Percentiles rank a stretch among this genome's conserved stretches.
phyloP scores from a whole-genome alignment of 1,139 yeast genomes.

The Yamadazyma trypodendri region DNA sequence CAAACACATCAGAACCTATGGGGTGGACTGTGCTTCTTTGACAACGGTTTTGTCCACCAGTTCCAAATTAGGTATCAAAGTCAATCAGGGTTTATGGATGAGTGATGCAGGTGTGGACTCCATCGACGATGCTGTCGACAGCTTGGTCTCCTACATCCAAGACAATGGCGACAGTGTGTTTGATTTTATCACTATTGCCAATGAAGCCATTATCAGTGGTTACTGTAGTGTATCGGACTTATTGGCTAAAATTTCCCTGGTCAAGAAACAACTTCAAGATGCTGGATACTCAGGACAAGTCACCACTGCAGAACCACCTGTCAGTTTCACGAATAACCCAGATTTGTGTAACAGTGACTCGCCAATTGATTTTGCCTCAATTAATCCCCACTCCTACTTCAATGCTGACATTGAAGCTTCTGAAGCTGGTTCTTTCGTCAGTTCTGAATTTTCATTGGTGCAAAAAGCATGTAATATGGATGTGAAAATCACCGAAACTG shows the following conservation, averaged over 20 bases:
- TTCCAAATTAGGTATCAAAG: constrained; percentile 58
- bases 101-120: constrained; percentile 60
- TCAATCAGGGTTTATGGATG: constrained; percentile 90
- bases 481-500: constrained; percentile 74
- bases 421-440: constrained; percentile 71
- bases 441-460: constrained; percentile 56
- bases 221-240: constrained; percentile 59
- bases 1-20: constrained; percentile 68
- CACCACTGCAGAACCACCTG: constrained; percentile 89
- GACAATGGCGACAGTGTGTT: constrained; percentile 66
- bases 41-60: constrained; percentile 65
- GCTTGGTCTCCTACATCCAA: constrained; percentile 52
- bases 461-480: constrained; percentile 52
- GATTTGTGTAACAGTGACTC: constrained; percentile 59
- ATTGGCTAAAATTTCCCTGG: constrained; percentile 59
- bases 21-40: constrained; percentile 78
- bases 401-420: constrained; percentile 59
- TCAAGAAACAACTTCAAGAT: constrained; percentile 51
- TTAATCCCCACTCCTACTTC: constrained; percentile 87
- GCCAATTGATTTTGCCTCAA: constrained; percentile 75
- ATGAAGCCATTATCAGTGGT: constrained; percentile 74
- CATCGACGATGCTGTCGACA: constrained; percentile 57
- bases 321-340: constrained; percentile 62
- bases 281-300: constrained; percentile 81
- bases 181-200: constrained; percentile 76